Evolutionary conservation across 1,284 basidiomycete genomes (phyloP), one percentile per base, ranked within the genome.

Genomic region (Heliocybe sulcata): DNA sequence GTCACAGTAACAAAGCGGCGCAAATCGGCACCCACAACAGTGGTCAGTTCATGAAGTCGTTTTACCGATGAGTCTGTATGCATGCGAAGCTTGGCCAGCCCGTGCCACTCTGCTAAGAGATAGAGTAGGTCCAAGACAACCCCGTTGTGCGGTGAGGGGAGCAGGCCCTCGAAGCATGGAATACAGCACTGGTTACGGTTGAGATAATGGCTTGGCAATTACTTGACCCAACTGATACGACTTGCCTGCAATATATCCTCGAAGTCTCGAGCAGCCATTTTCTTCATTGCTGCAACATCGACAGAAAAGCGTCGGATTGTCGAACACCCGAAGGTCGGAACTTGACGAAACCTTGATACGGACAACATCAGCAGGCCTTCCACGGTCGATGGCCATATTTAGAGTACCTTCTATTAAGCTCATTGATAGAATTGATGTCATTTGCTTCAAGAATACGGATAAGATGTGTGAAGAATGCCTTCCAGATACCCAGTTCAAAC

Each of bases 201-300:
- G 47, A 6, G 11, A 10, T 9, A n/a, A 50, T 22, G 48, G 25
- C 31, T 35, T 9, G 42, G 29, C 45, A 23, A n/a, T 9, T 4
- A 29, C 47, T 16, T 11, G 19, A 42, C 4, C 29, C 38, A 23
- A 23, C 45, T 23, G 8, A 42, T 42, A 3, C 16, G 10, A 56
- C 51, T n/a, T 42, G 70, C 67, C 65, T 74, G 69, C 0, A 74
- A 56, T 0, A 74, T 50, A 56, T 68, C 67, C 51, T 73, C 69
- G 52, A 63, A 75, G 53, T 74, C 67, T 2, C 65, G 58, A 0
- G 66, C 70, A 10, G 70, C 67, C 0, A 70, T 57, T 53, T 65
- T 63, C 47, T 60, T 62, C 55, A 64, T 62, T 4, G 52, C 55
- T 2, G 63, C 56, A 0, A 58, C 61, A 55, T 64, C 59, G 12